A percentile compares a stretch with the other conserved stretches of the same genome.
These are phyloP conservation scores for Fusarium caatingaense DNA, from an alignment of 2,329 filamentous ascomycete genomes.

Conservation along the genomic window DNA sequence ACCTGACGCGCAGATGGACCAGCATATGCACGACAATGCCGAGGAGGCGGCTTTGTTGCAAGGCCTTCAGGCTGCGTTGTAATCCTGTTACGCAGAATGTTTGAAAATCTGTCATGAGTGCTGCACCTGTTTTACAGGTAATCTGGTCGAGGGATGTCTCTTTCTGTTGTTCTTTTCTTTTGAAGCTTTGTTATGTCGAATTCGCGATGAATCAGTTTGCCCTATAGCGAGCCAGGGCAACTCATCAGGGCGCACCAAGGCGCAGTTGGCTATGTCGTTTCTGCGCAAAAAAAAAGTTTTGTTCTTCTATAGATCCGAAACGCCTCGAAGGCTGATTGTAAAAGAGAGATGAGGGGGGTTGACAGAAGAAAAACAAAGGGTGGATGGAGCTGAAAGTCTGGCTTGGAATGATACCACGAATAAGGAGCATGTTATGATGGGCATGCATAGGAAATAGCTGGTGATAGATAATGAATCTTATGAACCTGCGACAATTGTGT, in stretches of 20 bases:
- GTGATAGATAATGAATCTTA: slow-evolving; percentile 24
- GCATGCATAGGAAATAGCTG: slow-evolving; percentile 11
- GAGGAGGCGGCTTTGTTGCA: slow-evolving; percentile 52
- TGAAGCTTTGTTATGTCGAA: slow-evolving; percentile 15
- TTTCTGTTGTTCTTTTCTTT: slow-evolving; percentile 5
- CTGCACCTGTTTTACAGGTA: background rate
- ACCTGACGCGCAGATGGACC: slow-evolving; percentile 36
- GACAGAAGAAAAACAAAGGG: background rate
- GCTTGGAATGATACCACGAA: slow-evolving; percentile 47
- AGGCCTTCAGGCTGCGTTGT: slow-evolving; percentile 50
- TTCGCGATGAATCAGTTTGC: slow-evolving; percentile 25
- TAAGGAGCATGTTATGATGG: slow-evolving; percentile 41
- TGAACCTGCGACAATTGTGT: background rate
- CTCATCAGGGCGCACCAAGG: slow-evolving; percentile 6
- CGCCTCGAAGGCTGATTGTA: slow-evolving; percentile 38
- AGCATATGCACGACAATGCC: slow-evolving; percentile 48
- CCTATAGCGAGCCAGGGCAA: slow-evolving; percentile 10
- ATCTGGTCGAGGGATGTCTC: slow-evolving; percentile 4
- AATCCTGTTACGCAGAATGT: slow-evolving; percentile 8
- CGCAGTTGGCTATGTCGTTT: slow-evolving; percentile 18
- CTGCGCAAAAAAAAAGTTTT: background rate
- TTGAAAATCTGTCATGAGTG: background rate
- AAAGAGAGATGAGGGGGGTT: background rate
- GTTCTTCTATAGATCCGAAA: slow-evolving; percentile 28
- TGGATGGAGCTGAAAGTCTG: slow-evolving; percentile 21